These are phyloP conservation scores for Arthrobotrys entomopaga DNA, from an alignment of 2,329 filamentous ascomycete species.

Conservation along the genomic window DNA sequence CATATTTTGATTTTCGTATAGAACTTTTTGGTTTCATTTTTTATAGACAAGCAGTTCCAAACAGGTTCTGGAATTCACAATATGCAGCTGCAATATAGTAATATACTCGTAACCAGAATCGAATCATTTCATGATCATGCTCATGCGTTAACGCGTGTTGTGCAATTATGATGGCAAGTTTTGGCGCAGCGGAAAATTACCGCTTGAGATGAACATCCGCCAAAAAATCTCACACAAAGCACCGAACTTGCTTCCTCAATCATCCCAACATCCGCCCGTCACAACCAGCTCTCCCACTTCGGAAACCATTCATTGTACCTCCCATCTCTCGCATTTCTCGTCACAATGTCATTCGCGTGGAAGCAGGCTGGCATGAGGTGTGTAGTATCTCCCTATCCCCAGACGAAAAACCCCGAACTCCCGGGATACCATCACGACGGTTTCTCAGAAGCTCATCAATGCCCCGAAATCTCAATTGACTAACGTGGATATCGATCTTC, in stretches of 20 bases:
- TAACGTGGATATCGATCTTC: conserved; percentile 32
- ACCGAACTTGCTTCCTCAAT: conserved; percentile 23
- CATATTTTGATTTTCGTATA: conserved; percentile 9
- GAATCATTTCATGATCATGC: background rate
- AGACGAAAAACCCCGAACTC: conserved; percentile 24
- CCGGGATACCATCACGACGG: background rate
- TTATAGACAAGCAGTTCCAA: no score
- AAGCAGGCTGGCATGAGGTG: conserved; percentile 52
- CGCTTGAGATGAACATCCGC: conserved; percentile 17
- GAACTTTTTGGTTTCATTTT: background rate
- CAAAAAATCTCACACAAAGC: conserved; percentile 20
- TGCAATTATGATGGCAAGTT: conserved; percentile 24
- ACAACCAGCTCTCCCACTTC: background rate
- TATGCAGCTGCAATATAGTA: no score
- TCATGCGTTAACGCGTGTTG: background rate
- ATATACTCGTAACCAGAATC: background rate
- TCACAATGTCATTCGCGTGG: conserved; percentile 54
- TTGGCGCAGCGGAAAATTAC: conserved; percentile 41
- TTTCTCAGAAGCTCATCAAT: background rate
- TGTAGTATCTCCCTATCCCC: background rate
- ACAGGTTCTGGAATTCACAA: no score
- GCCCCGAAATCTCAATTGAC: conserved; percentile 19
- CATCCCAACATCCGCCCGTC: background rate
- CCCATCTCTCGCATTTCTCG: conserved; percentile 6
- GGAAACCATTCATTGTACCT: conserved; percentile 1